Conservation (phyloP, 495 filamentous ascomycete species). For the Penicillium flavigenum region DNA sequence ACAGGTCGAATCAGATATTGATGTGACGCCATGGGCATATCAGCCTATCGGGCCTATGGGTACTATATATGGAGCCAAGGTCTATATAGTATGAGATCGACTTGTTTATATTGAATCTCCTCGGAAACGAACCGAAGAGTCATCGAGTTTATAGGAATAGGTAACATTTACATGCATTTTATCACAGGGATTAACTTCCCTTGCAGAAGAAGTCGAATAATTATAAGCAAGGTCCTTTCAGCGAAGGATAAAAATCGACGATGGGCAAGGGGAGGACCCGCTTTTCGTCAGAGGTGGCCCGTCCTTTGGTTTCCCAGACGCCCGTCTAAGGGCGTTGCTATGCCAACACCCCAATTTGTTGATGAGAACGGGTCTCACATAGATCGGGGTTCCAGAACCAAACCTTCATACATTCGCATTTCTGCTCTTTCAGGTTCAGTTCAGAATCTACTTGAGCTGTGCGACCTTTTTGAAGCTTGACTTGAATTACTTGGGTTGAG, state of each 20-base stretch:
- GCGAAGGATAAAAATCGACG: slow-evolving; percentile 10
- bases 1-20: slow-evolving; percentile 10
- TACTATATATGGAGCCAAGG: slow-evolving; percentile 9
- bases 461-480: slow-evolving; percentile 4
- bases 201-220: slow-evolving; percentile 22
- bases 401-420: slow-evolving; percentile 30
- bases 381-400: slow-evolving; percentile 36
- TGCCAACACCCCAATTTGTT: slow-evolving; percentile 47
- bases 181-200: slow-evolving; percentile 22
- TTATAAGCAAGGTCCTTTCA: slow-evolving; percentile 19
- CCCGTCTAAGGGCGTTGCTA: slow-evolving; percentile 37
- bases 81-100: slow-evolving; percentile 13
- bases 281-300: slow-evolving; percentile 18
- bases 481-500: slow-evolving; percentile 10
- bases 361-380: slow-evolving; percentile 41
- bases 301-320: slow-evolving; percentile 35
- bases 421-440: slow-evolving; percentile 24
- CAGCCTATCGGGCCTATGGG: slow-evolving; percentile 5
- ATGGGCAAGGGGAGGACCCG: slow-evolving; percentile 24
- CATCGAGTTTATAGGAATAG: slow-evolving; percentile 1
- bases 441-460: slow-evolving; percentile 16
- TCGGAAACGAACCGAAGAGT: slow-evolving; percentile 24
- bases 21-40: slow-evolving; percentile 12
- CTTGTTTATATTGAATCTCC: slow-evolving; percentile 19
- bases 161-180: slow-evolving; percentile 5